Conservation (phyloP, 768 basidiomycete species). For the Leucocoprinus sp. region DNA sequence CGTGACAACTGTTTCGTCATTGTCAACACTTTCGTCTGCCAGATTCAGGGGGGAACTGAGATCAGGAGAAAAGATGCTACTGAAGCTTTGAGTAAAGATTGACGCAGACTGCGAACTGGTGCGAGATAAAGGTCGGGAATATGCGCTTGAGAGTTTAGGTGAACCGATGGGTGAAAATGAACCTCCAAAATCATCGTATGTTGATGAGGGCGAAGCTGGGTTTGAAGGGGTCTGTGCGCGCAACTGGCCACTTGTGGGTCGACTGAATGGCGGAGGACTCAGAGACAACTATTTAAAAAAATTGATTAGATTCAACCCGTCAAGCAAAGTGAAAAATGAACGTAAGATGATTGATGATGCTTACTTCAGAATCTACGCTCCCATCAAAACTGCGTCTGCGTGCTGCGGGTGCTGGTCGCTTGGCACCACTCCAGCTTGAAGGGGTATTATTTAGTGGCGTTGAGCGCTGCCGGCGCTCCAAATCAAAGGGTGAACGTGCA, state of each 20-base stretch:
- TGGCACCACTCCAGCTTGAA: constrained; percentile 56
- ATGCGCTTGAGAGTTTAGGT: constrained; percentile 29
- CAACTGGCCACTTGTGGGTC: constrained; percentile 29
- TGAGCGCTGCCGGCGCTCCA: constrained; percentile 59
- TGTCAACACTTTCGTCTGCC: constrained; percentile 17
- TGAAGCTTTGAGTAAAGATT: constrained; percentile 10
- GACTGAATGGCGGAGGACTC: constrained; percentile 26
- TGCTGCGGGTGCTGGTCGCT: constrained; percentile 56
- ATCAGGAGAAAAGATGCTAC: constrained; percentile 14
- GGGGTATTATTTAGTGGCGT: constrained; percentile 57
- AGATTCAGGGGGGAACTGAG: not conserved
- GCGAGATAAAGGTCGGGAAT: constrained; percentile 62
- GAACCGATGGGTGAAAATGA: constrained; percentile 29
- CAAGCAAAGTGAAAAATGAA: constrained; percentile 1
- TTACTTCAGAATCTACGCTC: constrained; percentile 67
- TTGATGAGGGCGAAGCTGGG: constrained; percentile 46
- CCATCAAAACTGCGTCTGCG: constrained; percentile 72
- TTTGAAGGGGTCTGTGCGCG: constrained; percentile 67
- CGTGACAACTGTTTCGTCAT: constrained; percentile 18
- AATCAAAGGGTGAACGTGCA: constrained; percentile 57
- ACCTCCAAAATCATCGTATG: constrained; percentile 17
- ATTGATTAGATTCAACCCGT: not conserved
- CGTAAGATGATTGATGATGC: constrained; percentile 14
- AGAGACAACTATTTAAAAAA: constrained; percentile 7
- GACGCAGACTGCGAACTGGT: constrained; percentile 32